These are phyloP conservation scores for Trichoderma afroharzianum DNA, from an alignment of 2,329 filamentous ascomycete genomes.

Conservation along the genomic window DNA sequence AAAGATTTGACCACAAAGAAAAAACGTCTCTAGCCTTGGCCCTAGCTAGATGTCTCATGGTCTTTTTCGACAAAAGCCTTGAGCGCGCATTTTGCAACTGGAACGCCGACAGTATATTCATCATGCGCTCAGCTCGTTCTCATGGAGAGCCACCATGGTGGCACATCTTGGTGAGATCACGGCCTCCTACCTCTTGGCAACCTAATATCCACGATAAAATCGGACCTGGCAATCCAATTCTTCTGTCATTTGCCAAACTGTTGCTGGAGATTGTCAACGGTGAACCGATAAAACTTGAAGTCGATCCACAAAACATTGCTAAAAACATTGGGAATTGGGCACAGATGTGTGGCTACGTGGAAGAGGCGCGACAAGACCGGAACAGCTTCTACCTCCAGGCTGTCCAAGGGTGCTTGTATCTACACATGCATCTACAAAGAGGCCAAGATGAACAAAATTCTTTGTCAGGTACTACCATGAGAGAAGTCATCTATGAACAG, in stretches of 20 bases:
- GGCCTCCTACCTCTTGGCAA: not conserved
- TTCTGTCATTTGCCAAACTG: conserved; percentile 15
- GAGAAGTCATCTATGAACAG: conserved; percentile 12
- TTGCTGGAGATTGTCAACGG: conserved; percentile 12
- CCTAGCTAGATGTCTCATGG: conserved; percentile 11
- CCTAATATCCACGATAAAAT: not conserved
- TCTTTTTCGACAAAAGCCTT: conserved; percentile 11
- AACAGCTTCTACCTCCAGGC: conserved; percentile 15
- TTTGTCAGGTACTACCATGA: not conserved
- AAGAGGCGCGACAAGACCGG: conserved; percentile 6
- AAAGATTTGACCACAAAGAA: conserved; percentile 10
- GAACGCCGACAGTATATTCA: conserved; percentile 7
- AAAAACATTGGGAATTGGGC: conserved; percentile 12
- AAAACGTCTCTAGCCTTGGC: conserved; percentile 9
- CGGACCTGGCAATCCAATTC: conserved; percentile 7
- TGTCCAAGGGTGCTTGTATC: conserved; percentile 8
- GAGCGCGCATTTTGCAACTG: conserved; percentile 11
- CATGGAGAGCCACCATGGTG: not conserved
- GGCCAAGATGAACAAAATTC: not conserved
- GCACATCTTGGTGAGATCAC: not conserved
- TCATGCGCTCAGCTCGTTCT: not conserved
- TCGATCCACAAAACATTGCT: not conserved
- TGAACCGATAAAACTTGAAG: not conserved
- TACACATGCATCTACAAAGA: conserved; percentile 1
- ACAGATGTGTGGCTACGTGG: conserved; percentile 1